Evolutionary conservation across 495 filamentous ascomycete genomes (phyloP), one percentile per base, ranked within the genome.

Genomic region (Parachaetomium inaequale): DNA sequence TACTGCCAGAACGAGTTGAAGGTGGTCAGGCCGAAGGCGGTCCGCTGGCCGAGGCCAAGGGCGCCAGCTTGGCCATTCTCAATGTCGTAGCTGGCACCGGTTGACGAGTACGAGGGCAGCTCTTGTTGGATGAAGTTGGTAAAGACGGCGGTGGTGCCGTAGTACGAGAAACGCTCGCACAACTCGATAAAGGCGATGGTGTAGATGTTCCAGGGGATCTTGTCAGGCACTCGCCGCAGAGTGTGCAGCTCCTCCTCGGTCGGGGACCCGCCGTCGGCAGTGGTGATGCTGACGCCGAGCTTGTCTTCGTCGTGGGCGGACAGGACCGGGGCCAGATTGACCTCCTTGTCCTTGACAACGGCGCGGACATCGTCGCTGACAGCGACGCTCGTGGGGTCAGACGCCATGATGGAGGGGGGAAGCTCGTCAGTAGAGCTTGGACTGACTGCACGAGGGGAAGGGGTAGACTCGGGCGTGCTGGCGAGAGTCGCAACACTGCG

Each of bases 1-100:
- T 92, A 92, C 21, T 82, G 80, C 89, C 87, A 91, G 76, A 92
- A 91, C 23, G 78, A 71, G 70, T 89, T 91, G 79, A 91, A 89
- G 63, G 80, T 81, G 14, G 84, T 86, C 55, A 92, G 63, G 47
- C 81, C 83, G 21, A 84, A 86, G 0, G 87, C 85, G 26, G 83
- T 84, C 40, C 81, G 82, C 71, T 90, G 87, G 25, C 88, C 87
- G 74, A 88, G 77, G 36, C 75, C 80, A 28, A 91, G 74, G 21
- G 88, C 90, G 65, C 89, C 90, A 36, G 83, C 82, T 62, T 85
- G 81, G 15, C 73, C 78, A 55, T 78, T 66, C 6, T 66, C 55
- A 31, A 70, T 69, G 47, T 66, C 68, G 19, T 58, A 62, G 28
- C 76, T 81, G 15, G 83, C 79, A 60, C 89, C 88, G n/a, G 87